Percentiles rank a stretch among this genome's conserved stretches.
phyloP scores from a whole-genome alignment of 176 grass and related monocot species.

The Bonia amplexicaulis region DNA sequence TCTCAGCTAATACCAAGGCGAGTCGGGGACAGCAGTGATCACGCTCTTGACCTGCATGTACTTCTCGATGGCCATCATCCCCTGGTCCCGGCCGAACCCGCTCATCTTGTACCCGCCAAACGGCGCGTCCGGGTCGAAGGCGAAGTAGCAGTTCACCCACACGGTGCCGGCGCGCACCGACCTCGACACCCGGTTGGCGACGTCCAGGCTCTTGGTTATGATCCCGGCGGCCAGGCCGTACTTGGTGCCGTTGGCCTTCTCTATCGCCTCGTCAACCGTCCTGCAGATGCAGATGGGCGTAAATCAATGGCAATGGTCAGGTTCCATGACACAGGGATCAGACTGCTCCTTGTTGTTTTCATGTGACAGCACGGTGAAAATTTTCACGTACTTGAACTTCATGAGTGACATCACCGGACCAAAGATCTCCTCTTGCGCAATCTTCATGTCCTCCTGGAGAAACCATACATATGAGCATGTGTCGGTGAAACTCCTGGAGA shows the following conservation, averaged over 20 bases:
- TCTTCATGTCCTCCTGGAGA: constrained; percentile 78
- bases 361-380: too few relatives aligned
- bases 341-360: not conserved
- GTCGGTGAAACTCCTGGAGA: not conserved
- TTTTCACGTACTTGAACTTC: constrained; percentile 66
- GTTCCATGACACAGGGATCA: not conserved
- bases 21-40: constrained; percentile 69
- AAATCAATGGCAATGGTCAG: not conserved
- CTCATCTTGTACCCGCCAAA: constrained; percentile 92
- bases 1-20: constrained; percentile 54
- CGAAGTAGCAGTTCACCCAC: constrained; percentile 90
- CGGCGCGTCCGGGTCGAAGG: constrained; percentile 67
- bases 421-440: constrained; percentile 80
- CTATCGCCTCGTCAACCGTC: constrained; percentile 69
- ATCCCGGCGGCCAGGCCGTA: constrained; percentile 73
- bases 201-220: constrained; percentile 61
- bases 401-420: constrained; percentile 88
- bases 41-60: constrained; percentile 81
- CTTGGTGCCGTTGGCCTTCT: constrained; percentile 66
- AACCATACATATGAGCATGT: not conserved
- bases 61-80: constrained; percentile 64
- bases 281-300: constrained; percentile 16
- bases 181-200: constrained; percentile 65
- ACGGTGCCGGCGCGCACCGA: constrained; percentile 64
- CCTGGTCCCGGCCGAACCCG: constrained; percentile 73